Percentiles rank a stretch among this genome's conserved stretches.
These are phyloP conservation scores for Fusarium sterilihyphosum DNA, from an alignment of 2,329 filamentous ascomycete genomes.

Conservation along the genomic window DNA sequence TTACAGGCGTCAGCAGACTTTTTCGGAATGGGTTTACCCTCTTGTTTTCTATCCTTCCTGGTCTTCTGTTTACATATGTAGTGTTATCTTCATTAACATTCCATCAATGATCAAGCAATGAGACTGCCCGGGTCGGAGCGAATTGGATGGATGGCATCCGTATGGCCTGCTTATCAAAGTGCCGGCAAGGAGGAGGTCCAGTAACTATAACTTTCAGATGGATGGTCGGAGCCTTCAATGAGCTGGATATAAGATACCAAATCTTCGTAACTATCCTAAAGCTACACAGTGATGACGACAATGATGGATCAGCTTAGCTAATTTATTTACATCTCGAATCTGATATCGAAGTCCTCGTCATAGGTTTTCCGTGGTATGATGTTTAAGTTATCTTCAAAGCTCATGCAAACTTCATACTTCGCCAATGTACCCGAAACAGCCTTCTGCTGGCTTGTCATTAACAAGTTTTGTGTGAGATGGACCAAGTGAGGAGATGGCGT, in stretches of 20 bases:
- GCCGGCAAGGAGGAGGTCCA: conserved; percentile 1
- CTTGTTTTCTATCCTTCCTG: neutral
- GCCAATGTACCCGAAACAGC: neutral
- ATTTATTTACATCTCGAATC: neutral
- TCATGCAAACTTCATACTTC: neutral
- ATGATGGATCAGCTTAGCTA: neutral
- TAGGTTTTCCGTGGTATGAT: neutral
- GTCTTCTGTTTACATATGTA: neutral
- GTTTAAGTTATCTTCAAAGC: neutral
- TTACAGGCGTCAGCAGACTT: conserved; percentile 24
- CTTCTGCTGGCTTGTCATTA: neutral
- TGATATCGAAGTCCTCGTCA: neutral
- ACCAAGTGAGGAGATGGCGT: conserved; percentile 7
- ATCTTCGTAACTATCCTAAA: neutral
- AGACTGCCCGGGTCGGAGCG: neutral
- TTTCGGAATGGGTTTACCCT: neutral
- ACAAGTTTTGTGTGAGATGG: neutral
- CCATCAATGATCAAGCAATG: conserved; percentile 12
- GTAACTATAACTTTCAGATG: neutral
- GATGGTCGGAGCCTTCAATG: neutral
- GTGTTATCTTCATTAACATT: neutral
- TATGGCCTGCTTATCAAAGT: neutral
- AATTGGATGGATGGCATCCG: conserved; percentile 7
- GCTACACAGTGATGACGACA: conserved; percentile 7
- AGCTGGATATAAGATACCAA: neutral